A percentile compares a stretch with the other conserved stretches of the same genome.
phyloP scores from a whole-genome alignment of 2,329 filamentous ascomycete species.

The Penicillium polonicum region DNA sequence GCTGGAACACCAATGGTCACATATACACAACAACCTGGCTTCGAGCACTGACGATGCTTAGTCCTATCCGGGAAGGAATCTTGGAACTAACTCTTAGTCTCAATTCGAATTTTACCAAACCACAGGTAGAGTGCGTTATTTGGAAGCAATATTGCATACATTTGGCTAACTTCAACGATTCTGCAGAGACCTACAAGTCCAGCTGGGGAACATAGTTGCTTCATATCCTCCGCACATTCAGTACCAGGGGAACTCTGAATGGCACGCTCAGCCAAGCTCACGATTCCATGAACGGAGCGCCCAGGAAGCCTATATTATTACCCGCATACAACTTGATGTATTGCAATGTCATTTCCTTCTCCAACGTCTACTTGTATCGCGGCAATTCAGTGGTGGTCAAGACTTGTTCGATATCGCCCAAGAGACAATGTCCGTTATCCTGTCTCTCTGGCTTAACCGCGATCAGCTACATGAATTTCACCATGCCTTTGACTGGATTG shows the following conservation, averaged over 20 bases:
- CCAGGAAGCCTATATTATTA: not conserved
- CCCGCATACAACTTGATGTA: constrained; percentile 1
- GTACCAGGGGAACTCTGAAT: not conserved
- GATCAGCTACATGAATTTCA: not conserved
- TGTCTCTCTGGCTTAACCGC: not conserved
- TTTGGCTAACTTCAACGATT: not conserved
- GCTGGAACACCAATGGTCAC: not conserved
- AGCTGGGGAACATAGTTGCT: not conserved
- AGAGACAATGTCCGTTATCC: constrained; percentile 1
- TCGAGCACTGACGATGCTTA: not conserved
- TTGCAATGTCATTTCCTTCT: constrained; percentile 1
- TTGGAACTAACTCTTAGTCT: not conserved
- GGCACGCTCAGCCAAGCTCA: not conserved
- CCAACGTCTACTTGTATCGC: not conserved
- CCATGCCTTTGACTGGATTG: constrained; percentile 1
- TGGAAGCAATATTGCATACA: not conserved
- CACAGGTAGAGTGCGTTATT: not conserved
- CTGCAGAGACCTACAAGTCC: not conserved
- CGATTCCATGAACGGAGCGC: not conserved
- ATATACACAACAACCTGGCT: not conserved
- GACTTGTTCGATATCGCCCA: constrained; percentile 1
- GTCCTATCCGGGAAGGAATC: not conserved
- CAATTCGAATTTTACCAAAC: not conserved
- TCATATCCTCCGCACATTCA: not conserved
- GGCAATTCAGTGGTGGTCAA: not conserved